Percentiles rank a stretch among this genome's conserved stretches.
Conservation (phyloP, 352 stramenopile species). For the Pythium aquatile region DNA sequence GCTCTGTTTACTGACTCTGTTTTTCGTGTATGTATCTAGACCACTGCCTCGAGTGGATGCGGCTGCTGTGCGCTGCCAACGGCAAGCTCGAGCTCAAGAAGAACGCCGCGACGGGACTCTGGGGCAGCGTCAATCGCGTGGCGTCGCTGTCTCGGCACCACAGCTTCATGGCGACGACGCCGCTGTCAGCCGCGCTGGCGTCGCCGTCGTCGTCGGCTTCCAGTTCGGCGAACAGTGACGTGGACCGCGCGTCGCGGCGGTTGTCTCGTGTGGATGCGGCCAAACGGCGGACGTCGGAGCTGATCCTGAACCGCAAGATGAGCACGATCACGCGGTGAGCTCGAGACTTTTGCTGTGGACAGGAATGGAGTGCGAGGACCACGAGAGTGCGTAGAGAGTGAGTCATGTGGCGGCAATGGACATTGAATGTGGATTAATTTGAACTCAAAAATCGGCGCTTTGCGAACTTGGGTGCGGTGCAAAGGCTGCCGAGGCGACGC, state of each 20-base stretch:
- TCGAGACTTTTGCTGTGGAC: not conserved
- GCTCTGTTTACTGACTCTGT: constrained; percentile 1
- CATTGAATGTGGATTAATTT: constrained; percentile 17
- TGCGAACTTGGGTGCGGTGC: constrained; percentile 32
- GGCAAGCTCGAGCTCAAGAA: constrained; percentile 88
- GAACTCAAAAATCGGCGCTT: constrained; percentile 68
- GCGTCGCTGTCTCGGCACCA: constrained; percentile 81
- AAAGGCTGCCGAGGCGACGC: constrained; percentile 35
- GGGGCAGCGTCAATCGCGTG: constrained; percentile 85
- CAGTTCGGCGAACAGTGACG: constrained; percentile 5
- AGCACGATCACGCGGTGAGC: constrained; percentile 15
- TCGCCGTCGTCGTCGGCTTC: constrained; percentile 1
- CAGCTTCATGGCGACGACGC: constrained; percentile 72
- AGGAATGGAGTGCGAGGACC: not conserved
- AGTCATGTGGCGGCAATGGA: not conserved
- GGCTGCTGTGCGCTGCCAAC: constrained; percentile 78
- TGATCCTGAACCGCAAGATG: constrained; percentile 86
- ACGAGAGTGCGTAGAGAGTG: not conserved
- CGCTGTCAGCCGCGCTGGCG: constrained; percentile 33
- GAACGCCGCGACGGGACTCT: constrained; percentile 80
- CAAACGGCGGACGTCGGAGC: constrained; percentile 81
- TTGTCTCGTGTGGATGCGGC: constrained; percentile 75
- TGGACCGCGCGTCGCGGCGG: constrained; percentile 36
- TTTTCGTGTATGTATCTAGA: constrained; percentile 34
- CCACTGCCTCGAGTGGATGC: constrained; percentile 88